Conservation (phyloP, 2,329 filamentous ascomycete genomes). For the Colletotrichum sp. region DNA sequence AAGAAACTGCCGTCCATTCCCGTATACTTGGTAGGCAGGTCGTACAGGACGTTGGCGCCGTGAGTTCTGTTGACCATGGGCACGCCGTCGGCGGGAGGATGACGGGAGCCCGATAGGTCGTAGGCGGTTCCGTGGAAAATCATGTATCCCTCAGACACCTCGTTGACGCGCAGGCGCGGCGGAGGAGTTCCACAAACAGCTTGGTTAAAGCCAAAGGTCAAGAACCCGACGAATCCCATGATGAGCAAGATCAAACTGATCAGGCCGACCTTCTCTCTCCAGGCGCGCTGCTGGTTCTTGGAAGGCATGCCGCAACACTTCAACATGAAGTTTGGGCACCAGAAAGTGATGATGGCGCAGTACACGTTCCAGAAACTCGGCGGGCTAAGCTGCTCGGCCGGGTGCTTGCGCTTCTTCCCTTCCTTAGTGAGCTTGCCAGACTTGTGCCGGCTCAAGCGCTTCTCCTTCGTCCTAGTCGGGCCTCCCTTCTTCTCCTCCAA, state of each 20-base stretch:
- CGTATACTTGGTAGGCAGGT: conserved; percentile 79
- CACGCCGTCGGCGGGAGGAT: conserved; percentile 83
- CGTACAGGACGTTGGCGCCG: conserved; percentile 82
- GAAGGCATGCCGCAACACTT: conserved; percentile 84
- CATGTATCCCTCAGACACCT: conserved; percentile 85
- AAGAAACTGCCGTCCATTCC: conserved; percentile 96
- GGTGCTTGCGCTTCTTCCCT: conserved; percentile 53
- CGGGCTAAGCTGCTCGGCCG: conserved; percentile 72
- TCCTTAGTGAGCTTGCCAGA: conserved; percentile 71
- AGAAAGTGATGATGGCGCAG: conserved; percentile 92
- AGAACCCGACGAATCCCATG: conserved; percentile 87
- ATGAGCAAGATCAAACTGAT: conserved; percentile 92
- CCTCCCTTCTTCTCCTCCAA: conserved; percentile 42
- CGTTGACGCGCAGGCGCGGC: conserved; percentile 78
- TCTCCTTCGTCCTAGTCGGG: conserved; percentile 29
- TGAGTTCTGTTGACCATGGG: conserved; percentile 52
- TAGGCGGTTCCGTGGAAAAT: conserved; percentile 96
- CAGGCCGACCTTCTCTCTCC: conserved; percentile 97
- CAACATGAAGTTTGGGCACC: conserved; percentile 86
- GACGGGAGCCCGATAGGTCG: conserved; percentile 76
- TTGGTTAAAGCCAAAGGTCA: conserved; percentile 95
- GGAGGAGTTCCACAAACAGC: conserved; percentile 80
- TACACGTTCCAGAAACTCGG: conserved; percentile 95
- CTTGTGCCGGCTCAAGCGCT: conserved; percentile 47
- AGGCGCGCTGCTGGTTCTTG: conserved; percentile 88